phyloP scores from a whole-genome alignment of 352 stramenopile species.

The Elongisporangium prolatum region DNA sequence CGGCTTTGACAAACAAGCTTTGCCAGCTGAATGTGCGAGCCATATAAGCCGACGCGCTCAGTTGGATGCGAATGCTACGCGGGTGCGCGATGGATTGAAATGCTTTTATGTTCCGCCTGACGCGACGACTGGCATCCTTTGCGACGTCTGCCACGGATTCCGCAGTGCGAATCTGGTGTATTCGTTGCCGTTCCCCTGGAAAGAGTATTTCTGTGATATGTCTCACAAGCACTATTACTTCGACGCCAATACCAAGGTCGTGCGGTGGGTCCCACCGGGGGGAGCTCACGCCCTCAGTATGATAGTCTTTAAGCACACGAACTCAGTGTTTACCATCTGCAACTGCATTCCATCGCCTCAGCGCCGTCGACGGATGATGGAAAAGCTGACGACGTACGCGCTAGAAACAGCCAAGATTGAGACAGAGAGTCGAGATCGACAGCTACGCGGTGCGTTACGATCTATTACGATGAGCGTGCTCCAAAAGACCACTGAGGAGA shows the following conservation, averaged over 20 bases:
- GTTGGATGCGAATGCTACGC: slow-evolving; percentile 4
- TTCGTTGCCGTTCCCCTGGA: slow-evolving; percentile 32
- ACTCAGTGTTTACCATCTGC: slow-evolving; percentile 52
- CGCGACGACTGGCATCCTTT: slow-evolving; percentile 46
- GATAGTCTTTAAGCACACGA: slow-evolving; percentile 53
- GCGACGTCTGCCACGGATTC: slow-evolving; percentile 41
- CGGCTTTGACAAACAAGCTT: neutral
- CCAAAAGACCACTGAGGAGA: neutral
- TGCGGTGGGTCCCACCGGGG: slow-evolving; percentile 39
- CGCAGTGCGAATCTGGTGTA: slow-evolving; percentile 26
- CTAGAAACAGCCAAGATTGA: slow-evolving; percentile 28
- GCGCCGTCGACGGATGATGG: slow-evolving; percentile 35
- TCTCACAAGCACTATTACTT: slow-evolving; percentile 55
- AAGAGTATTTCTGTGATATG: slow-evolving; percentile 43
- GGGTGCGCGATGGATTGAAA: slow-evolving; percentile 19
- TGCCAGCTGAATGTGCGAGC: neutral
- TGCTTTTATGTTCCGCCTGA: slow-evolving; percentile 44
- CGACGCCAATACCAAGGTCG: slow-evolving; percentile 22
- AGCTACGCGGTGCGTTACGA: slow-evolving; percentile 48
- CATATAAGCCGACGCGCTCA: slow-evolving; percentile 5
- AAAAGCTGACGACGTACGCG: slow-evolving; percentile 50
- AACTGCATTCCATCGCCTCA: slow-evolving; percentile 55
- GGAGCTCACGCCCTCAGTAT: slow-evolving; percentile 28
- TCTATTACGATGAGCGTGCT: slow-evolving; percentile 23
- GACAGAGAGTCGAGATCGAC: slow-evolving; percentile 31